These are phyloP conservation scores for Hyphopichia homilentoma DNA, from an alignment of 805 yeast species.

Conservation along the genomic window DNA sequence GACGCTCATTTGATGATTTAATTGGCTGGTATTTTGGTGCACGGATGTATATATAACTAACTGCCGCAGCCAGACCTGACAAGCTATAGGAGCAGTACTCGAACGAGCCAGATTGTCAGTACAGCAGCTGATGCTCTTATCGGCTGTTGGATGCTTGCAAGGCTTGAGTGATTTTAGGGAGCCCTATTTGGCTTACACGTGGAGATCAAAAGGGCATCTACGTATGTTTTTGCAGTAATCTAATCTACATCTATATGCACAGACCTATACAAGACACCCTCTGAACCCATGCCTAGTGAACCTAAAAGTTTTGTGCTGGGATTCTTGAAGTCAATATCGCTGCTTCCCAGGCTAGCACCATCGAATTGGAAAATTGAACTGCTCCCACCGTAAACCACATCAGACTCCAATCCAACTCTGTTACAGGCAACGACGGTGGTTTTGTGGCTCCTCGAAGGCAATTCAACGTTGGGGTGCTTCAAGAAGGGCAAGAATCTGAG, in stretches of 20 bases:
- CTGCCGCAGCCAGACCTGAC: too few relatives aligned
- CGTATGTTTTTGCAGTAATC: too few relatives aligned
- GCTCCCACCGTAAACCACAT: conserved; percentile 65
- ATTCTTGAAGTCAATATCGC: conserved; percentile 38
- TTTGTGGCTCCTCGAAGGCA: conserved; percentile 17
- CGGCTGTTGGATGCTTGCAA: too few relatives aligned
- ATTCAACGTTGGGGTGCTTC: conserved; percentile 26
- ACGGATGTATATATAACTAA: too few relatives aligned
- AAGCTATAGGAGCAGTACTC: too few relatives aligned
- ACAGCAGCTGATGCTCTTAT: too few relatives aligned
- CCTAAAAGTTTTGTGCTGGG: conserved; percentile 54
- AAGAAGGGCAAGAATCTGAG: conserved; percentile 63
- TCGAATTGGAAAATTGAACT: conserved; percentile 52
- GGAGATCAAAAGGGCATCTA: too few relatives aligned
- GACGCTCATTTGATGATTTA: too few relatives aligned
- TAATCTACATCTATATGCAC: conserved; percentile 33
- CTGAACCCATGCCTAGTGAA: conserved; percentile 57
- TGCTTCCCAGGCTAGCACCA: conserved; percentile 14
- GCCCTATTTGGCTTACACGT: too few relatives aligned
- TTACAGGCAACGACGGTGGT: conserved; percentile 56
- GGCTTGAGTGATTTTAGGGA: too few relatives aligned
- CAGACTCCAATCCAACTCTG: conserved; percentile 74
- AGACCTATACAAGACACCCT: conserved; percentile 62
- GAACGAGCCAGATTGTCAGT: too few relatives aligned
- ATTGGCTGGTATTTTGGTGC: too few relatives aligned